These are phyloP conservation scores for Penstemon barbatus DNA, from an alignment of 257 asterid genomes.

Conservation along the genomic window DNA sequence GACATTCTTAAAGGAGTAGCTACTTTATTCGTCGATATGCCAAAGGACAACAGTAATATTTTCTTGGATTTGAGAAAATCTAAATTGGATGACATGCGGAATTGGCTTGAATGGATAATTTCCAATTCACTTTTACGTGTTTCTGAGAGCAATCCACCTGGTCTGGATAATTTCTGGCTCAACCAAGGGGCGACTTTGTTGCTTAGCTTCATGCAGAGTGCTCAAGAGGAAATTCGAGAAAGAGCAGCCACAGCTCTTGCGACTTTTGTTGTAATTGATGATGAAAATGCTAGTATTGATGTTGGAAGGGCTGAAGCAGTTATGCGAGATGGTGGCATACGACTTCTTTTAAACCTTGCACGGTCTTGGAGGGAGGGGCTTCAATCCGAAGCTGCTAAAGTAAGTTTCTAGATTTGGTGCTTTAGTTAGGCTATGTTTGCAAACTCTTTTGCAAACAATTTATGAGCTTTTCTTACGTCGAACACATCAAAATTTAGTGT, in stretches of 20 bases:
- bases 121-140: constrained; percentile 66
- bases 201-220: constrained; percentile 68
- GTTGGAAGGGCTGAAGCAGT: constrained; percentile 78
- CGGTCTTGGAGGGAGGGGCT: constrained; percentile 79
- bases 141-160: constrained; percentile 61
- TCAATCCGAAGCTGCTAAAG: constrained; percentile 87
- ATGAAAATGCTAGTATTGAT: constrained; percentile 76
- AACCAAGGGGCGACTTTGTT: constrained; percentile 71
- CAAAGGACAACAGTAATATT: constrained; percentile 40
- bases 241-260: constrained; percentile 88
- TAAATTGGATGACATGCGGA: constrained; percentile 42
- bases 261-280: constrained; percentile 73
- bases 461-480: no score
- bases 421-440: background rate
- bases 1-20: constrained; percentile 57
- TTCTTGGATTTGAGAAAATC: constrained; percentile 52
- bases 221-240: constrained; percentile 84
- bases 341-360: constrained; percentile 72
- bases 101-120: constrained; percentile 70
- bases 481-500: no score
- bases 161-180: constrained; percentile 77
- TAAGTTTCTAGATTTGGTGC: constrained; percentile 27
- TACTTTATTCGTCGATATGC: constrained; percentile 44
- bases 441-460: no score
- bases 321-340: constrained; percentile 66